Percentiles rank a stretch among this genome's conserved stretches.
These are phyloP conservation scores for Naegleria gruberi DNA, from an alignment of 208 protist genomes.

Conservation along the genomic window DNA sequence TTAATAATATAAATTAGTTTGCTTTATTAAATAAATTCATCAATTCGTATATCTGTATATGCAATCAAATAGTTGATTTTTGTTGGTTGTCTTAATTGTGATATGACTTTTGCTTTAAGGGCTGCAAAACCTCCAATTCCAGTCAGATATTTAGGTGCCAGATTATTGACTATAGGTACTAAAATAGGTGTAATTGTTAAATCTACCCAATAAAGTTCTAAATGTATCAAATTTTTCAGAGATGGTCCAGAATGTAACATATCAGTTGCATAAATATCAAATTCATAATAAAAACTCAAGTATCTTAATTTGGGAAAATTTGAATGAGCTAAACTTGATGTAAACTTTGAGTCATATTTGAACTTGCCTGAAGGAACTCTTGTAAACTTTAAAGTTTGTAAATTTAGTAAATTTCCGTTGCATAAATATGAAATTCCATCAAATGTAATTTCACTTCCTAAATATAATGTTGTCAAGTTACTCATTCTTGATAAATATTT, in stretches of 20 bases:
- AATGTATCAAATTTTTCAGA: background rate
- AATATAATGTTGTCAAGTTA: background rate
- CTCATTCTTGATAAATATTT: background rate
- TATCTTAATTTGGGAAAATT: background rate
- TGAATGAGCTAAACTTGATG: background rate
- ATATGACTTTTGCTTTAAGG: background rate
- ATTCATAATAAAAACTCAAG: background rate
- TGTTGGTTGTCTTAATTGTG: background rate
- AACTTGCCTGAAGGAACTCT: background rate
- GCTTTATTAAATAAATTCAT: background rate
- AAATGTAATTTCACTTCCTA: background rate
- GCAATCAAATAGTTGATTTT: background rate
- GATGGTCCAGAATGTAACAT: background rate
- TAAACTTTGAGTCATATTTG: background rate
- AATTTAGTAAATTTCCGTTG: background rate
- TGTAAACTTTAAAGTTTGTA: background rate
- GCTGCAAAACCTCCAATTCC: too few species aligned
- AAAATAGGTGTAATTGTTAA: background rate
- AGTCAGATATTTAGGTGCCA: background rate
- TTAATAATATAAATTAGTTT: too few species aligned
- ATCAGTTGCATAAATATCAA: background rate
- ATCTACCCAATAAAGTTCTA: background rate
- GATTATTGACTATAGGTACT: background rate
- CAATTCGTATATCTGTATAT: background rate
- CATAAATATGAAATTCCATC: background rate